Evolutionary conservation across 495 filamentous ascomycete genomes (phyloP), one percentile per base, ranked within the genome.

Genomic region (Xylaria intraflava): DNA sequence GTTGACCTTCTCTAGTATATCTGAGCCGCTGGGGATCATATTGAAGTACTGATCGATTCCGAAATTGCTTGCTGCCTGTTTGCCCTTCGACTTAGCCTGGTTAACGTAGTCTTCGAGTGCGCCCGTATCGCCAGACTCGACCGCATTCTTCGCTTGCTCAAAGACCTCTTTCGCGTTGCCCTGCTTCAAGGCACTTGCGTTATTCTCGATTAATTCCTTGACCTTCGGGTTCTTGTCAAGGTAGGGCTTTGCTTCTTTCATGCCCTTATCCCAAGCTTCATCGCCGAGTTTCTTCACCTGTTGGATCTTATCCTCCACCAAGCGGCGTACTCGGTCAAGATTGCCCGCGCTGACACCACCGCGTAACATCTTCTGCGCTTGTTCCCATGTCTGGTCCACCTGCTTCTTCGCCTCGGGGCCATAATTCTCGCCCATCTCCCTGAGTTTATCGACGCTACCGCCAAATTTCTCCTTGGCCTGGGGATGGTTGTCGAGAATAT

Each of bases 351-450:
- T 78, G 19, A 82, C 57, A 6, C 83, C 83, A 6, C 67, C 66
- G 48, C 77, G 69, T 23, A 84, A 44, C 50, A 85, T 76, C 22
- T 80, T 73, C 49, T 65, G 66, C 43, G 85, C 71, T 58, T 87
- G 72, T 14, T 77, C 57, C 76, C 81, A 87, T 8, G 82, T 85
- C 69, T 82, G 70, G 43, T 87, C 80, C 6, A 83, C 74, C 65
- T 85, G 73, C 72, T 86, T 83, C 71, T 83, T 83, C 0, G 83
- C 83, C 58, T 86, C 79, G 0, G 83, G 84, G 0, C 85, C 85
- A 61, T 82, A 82, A 20, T 78, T 62, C 26, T 85, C 75, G 26
- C 79, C 82, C 69, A 85, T 74, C 56, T 82, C 62, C 71, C 84
- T 85, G 39, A 87, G 63, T 63, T 83, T 73, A 30, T 83, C 72